Base-by-base conservation (phyloP, 139 green algal species). In the Chlorella sp. region DNA sequence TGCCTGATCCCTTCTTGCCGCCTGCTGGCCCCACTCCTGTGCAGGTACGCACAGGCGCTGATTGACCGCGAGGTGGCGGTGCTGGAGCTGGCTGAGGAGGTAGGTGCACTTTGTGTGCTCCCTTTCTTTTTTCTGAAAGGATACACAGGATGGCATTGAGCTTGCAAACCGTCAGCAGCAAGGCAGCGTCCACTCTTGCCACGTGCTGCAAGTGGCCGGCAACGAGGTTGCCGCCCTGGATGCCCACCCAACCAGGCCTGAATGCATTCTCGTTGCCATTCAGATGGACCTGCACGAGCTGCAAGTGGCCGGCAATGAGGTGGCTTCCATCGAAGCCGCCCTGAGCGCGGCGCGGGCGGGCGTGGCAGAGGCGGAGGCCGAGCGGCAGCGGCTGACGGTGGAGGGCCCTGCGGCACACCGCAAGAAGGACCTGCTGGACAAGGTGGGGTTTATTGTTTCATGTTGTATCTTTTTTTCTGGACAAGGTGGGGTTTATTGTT, bases 371-470 rank as follows among this genome's bases (percentile, higher is more conserved):
- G 82, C 78, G n/a, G 92, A 96, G 46, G 86, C 85, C 0, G 93
- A 96, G 85, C 89, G 92, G 56, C 40, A 65, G 32, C 82, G 91
- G 1, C 82, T 92, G 62, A 70, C 85, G 75, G 88, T 87, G 20
- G 92, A 96, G 77, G 93, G 94, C 5, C 93, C 93, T 22, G 90
- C 91, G 56, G 86, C 81, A 51, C 92, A 96, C 86, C 88, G 94
- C 73, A 96, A 94, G 85, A 88, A 88, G 48, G 94, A 96, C 87
- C 40, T 91, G 65, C 88, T 96, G 46, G 94, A 96, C 80, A 94
- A 94, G 72, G 89, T 86, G 54, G 48, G 72, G 9, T n/a, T n/a
- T n/a, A n/a, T n/a, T n/a, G n/a, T n/a, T n/a, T n/a, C n/a, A n/a
- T n/a, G n/a, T n/a, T 58, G 70, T 11, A 19, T 46, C n/a, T 17